phyloP scores from a whole-genome alignment of 2,329 filamentous ascomycete species.

The Fusarium domesticum region DNA sequence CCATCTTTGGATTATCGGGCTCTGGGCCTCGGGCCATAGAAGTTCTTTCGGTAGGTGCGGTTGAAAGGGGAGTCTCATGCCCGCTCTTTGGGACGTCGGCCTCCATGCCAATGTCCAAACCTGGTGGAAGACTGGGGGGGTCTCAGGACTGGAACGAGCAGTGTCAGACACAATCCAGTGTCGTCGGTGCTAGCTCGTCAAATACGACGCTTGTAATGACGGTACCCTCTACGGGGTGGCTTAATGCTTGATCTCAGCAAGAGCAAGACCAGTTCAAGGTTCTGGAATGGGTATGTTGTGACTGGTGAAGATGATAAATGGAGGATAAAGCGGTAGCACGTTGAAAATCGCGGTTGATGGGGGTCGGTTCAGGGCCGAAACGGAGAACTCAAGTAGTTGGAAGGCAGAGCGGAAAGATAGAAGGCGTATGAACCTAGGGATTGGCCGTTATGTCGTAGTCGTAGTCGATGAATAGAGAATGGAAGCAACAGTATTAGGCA shows the following conservation, averaged over 20 bases:
- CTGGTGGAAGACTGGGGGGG: constrained; percentile 16
- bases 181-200: constrained; percentile 19
- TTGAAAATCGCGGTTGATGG: constrained; percentile 10
- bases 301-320: constrained; percentile 7
- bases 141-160: constrained; percentile 29
- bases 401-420: constrained; percentile 13
- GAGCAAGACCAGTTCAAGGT: background rate
- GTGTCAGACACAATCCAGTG: constrained; percentile 30
- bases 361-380: constrained; percentile 22
- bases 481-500: background rate
- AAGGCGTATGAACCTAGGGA: constrained; percentile 15
- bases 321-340: constrained; percentile 15
- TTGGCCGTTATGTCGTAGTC: constrained; percentile 1
- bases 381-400: constrained; percentile 12
- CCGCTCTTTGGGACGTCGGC: constrained; percentile 24
- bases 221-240: constrained; percentile 16
- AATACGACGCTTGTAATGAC: constrained; percentile 16
- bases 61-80: constrained; percentile 29
- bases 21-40: constrained; percentile 25
- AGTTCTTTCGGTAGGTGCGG: constrained; percentile 18
- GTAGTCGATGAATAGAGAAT: constrained; percentile 9
- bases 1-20: constrained; percentile 38
- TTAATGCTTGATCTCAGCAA: constrained; percentile 9
- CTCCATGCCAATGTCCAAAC: constrained; percentile 29
- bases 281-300: constrained; percentile 2